phyloP scores from a whole-genome alignment of 2,329 filamentous ascomycete species.

The Massarina eburnea region DNA sequence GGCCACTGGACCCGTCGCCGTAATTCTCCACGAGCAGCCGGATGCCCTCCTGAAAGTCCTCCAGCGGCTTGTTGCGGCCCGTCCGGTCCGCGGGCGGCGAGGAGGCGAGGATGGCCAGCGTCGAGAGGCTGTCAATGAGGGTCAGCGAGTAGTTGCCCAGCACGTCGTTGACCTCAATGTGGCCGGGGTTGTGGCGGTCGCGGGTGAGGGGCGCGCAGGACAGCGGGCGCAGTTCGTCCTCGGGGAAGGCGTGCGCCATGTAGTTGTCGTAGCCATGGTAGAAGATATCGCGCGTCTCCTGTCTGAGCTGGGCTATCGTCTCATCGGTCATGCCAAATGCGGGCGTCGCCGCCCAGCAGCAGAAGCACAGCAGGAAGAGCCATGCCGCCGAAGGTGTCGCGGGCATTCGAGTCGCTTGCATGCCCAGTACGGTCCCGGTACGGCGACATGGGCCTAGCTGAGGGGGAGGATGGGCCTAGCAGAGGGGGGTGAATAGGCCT shows the following conservation, averaged over 20 bases:
- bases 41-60: slow-evolving; percentile 77
- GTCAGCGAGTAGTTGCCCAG: slow-evolving; percentile 97
- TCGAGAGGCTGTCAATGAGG: slow-evolving; percentile 91
- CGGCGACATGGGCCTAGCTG: slow-evolving; percentile 36
- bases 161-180: slow-evolving; percentile 90
- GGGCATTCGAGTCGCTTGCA: slow-evolving; percentile 39
- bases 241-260: slow-evolving; percentile 89
- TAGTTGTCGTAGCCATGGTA: slow-evolving; percentile 97
- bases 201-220: slow-evolving; percentile 82
- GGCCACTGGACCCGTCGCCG: slow-evolving; percentile 75
- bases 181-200: slow-evolving; percentile 74
- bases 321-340: slow-evolving; percentile 51
- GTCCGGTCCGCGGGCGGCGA: slow-evolving; percentile 59
- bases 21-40: slow-evolving; percentile 76
- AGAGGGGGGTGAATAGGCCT: background rate
- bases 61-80: slow-evolving; percentile 54
- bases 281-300: slow-evolving; percentile 71
- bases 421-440: slow-evolving; percentile 32
- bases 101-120: slow-evolving; percentile 87
- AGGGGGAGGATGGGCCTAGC: background rate
- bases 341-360: slow-evolving; percentile 34
- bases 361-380: slow-evolving; percentile 32
- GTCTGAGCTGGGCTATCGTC: slow-evolving; percentile 43
- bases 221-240: slow-evolving; percentile 89
- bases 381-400: slow-evolving; percentile 36